Evolutionary conservation across 371 early-diverging fungal genomes (phyloP), one percentile per base, ranked within the genome.

Genomic region (Synchytrium microbalum): DNA sequence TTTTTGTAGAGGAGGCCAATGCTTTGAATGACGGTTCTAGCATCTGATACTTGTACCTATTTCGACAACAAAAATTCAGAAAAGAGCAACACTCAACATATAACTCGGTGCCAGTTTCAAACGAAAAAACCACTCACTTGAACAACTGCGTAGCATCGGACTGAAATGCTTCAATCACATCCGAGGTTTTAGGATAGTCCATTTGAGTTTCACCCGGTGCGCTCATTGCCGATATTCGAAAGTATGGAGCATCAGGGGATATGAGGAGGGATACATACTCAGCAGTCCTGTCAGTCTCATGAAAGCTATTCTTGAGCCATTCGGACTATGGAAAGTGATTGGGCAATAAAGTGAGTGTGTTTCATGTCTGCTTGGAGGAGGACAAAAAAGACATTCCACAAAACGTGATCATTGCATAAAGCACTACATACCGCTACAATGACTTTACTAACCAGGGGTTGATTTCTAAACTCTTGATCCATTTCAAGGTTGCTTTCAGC

Each of bases 101-200:
- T 14, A 51, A 51, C 23, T 14, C 14, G 51, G 23, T n/a, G n/a
- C n/a, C n/a, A n/a, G n/a, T n/a, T n/a, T n/a, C n/a, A 51, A 51
- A 51, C 14, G 25, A n/a, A 13, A 3, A 60, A 31, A 13, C n/a
- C 23, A 57, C 64, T 59, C 26, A 67, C 63, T 38, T 54, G 24
- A 13, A 29, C 31, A 26, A 64, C 32, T 67, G 63, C 46, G 67
- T 64, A 52, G 63, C 69, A 27, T 66, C 59, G 61, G 75, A 78
- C 46, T 61, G 63, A 58, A 80, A 81, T 16, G 79, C 65, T 60
- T 79, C 77, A 23, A 81, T 27, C 16, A 81, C 69, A 16, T 76
- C 72, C 32, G 74, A 71, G 60, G 74, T 76, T 54, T 75, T 73
- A 1, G 80, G 77, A 33, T 79, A 79, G 27, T 80, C 79, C 64